Percentiles rank a stretch among this genome's conserved stretches.
Evolutionary conservation across 176 grass and related monocot species (phyloP).

Genomic region (Triticum monococcum): DNA sequence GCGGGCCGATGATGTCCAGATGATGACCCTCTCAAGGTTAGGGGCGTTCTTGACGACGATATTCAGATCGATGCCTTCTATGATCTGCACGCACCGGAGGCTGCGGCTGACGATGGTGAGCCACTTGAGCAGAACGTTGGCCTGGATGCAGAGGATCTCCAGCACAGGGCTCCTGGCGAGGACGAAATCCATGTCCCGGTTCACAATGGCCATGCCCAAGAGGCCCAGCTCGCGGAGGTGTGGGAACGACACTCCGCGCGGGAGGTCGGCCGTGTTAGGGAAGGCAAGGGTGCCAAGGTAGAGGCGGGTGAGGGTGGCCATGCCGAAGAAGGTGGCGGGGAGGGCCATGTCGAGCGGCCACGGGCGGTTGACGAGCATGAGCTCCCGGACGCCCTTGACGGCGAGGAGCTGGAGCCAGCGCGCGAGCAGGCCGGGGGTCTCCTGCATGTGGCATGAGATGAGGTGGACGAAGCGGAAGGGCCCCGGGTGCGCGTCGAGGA

Average conservation of each 20-base stretch:
- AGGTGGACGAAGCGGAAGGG: conserved; percentile 8
- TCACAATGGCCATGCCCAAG: neutral
- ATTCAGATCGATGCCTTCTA: neutral
- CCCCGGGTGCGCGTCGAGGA: neutral
- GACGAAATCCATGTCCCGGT: neutral
- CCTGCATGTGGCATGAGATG: neutral
- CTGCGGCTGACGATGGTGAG: neutral
- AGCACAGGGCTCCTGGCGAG: conserved; percentile 1
- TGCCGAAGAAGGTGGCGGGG: neutral
- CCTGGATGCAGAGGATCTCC: neutral
- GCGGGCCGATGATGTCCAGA: neutral
- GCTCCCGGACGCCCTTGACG: neutral
- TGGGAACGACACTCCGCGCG: neutral
- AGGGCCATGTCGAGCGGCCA: neutral
- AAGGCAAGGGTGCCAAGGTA: neutral
- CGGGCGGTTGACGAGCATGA: neutral
- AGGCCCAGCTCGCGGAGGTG: neutral
- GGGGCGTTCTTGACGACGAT: neutral
- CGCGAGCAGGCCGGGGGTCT: neutral
- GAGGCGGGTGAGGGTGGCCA: neutral
- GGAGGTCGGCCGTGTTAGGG: neutral
- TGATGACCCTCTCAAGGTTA: neutral
- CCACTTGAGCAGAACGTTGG: neutral
- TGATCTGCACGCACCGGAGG: conserved; percentile 3
- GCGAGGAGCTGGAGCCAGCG: conserved; percentile 8